Percentiles rank a stretch among this genome's conserved stretches.
Evolutionary conservation across 208 protist species (phyloP).

Genomic region (Leishmania aethiopica): DNA sequence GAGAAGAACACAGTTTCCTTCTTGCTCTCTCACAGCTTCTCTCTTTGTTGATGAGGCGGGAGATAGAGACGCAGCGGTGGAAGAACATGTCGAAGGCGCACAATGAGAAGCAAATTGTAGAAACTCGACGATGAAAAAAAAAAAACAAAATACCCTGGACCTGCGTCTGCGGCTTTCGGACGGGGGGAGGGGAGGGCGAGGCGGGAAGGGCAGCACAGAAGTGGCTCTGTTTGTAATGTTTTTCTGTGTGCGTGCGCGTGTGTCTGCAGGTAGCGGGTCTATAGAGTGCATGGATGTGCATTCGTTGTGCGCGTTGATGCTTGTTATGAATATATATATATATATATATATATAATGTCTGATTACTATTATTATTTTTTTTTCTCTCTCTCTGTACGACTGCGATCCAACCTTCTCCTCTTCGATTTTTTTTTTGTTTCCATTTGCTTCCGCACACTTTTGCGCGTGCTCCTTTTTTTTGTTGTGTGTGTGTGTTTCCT

Average conservation of each 20-base stretch:
- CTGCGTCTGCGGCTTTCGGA: not conserved
- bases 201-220: not conserved
- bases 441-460: constrained; percentile 1
- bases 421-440: not conserved
- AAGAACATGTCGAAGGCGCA: not conserved
- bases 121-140: not conserved
- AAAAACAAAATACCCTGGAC: not conserved
- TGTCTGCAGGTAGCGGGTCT: not conserved
- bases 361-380: not conserved
- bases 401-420: not conserved
- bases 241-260: not conserved
- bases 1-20: not conserved
- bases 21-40: not conserved
- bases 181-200: too few species aligned
- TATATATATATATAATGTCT: not conserved
- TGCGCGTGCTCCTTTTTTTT: constrained; percentile 3
- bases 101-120: not conserved
- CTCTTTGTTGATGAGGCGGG: not conserved
- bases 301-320: constrained; percentile 2
- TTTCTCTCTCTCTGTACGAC: constrained; percentile 6
- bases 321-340: not conserved
- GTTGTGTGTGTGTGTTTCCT: constrained; percentile 3
- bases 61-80: not conserved
- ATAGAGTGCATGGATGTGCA: not conserved
- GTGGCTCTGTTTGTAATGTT: not conserved